Evolutionary conservation across 2,329 filamentous ascomycete genomes (phyloP).

Genomic region (Periconia sp.): DNA sequence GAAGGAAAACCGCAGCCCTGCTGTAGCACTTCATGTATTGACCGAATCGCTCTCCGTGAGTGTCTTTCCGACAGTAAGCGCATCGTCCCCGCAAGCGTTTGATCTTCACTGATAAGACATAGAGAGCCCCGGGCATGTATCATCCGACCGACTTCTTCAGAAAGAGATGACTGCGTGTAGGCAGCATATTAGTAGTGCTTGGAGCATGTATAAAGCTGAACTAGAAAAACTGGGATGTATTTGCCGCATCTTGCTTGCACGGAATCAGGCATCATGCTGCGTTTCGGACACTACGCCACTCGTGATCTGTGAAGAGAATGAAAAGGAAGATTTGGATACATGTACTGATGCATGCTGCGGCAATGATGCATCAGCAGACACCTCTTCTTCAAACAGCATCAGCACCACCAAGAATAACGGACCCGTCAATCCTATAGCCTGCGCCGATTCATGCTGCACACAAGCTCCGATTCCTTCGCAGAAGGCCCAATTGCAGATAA

Average conservation of each 20-base stretch:
- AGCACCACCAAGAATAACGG: neutral
- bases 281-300: neutral
- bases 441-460: neutral
- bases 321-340: neutral
- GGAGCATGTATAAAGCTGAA: neutral
- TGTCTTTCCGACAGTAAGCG: neutral
- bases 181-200: neutral
- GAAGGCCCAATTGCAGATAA: neutral
- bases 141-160: neutral
- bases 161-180: neutral
- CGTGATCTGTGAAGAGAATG: neutral
- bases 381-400: neutral
- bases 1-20: slow-evolving; percentile 9
- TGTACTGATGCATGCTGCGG: slow-evolving; percentile 11
- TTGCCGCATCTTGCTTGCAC: slow-evolving; percentile 6
- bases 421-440: neutral
- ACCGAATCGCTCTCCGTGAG: slow-evolving; percentile 7
- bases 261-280: slow-evolving; percentile 7
- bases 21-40: slow-evolving; percentile 7
- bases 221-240: slow-evolving; percentile 11
- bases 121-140: neutral
- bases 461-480: neutral
- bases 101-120: neutral
- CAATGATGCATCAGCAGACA: neutral
- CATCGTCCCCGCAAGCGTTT: neutral